Conservation (phyloP, 345 rosid genomes). For the Aquilaria malaccensis region DNA sequence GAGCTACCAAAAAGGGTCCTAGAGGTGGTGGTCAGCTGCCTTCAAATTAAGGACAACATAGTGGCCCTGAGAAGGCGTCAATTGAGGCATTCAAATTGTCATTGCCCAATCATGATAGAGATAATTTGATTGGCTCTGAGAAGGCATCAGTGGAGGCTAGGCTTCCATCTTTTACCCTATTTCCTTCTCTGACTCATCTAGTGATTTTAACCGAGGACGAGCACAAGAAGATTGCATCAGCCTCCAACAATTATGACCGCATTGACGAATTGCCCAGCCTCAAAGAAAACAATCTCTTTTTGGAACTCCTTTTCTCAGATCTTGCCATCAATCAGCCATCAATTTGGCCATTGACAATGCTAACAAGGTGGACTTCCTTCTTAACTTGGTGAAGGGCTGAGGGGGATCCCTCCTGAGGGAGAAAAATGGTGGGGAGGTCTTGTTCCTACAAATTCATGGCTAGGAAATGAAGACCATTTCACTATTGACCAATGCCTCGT, state of each 20-base stretch:
- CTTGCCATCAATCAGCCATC: conserved; percentile 55
- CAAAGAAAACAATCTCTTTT: conserved; percentile 26
- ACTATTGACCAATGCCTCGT: no score
- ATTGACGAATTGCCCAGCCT: conserved; percentile 86
- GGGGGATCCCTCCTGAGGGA: conserved; percentile 89
- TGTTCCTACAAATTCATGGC: conserved; percentile 5
- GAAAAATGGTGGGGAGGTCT: conserved; percentile 88
- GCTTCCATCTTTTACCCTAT: background rate
- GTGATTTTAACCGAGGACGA: conserved; percentile 14
- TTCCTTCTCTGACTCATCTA: conserved; percentile 6
- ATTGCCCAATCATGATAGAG: no score
- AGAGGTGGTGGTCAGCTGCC: no score
- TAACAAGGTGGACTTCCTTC: conserved; percentile 76
- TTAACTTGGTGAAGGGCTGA: conserved; percentile 83
- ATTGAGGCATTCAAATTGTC: no score
- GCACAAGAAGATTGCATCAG: conserved; percentile 27
- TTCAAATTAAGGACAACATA: no score
- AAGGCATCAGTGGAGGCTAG: conserved; percentile 12
- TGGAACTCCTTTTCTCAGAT: conserved; percentile 73
- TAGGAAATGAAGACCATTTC: no score
- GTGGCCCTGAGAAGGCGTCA: no score
- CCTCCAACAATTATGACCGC: conserved; percentile 80
- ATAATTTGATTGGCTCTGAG: conserved; percentile 8
- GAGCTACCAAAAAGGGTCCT: no score
- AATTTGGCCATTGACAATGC: conserved; percentile 96